Conservation (phyloP, 73 alveolate species). For the Blepharisma stoltei region DNA sequence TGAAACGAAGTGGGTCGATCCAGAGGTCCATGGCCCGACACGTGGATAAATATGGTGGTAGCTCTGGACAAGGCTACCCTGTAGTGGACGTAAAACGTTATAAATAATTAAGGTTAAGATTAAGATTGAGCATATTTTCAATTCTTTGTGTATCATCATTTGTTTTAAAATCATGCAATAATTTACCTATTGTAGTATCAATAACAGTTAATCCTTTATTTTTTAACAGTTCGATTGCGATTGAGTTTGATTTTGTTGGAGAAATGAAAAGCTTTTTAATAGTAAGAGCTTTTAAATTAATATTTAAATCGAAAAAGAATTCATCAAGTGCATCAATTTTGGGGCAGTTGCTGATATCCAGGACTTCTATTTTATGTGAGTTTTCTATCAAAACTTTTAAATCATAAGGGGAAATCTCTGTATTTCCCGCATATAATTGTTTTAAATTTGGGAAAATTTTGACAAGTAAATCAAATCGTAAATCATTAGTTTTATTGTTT, state of each 20-base stretch:
- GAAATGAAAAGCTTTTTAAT: background rate
- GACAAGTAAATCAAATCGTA: background rate
- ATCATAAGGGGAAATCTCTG: background rate
- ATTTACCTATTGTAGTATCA: background rate
- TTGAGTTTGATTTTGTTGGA: background rate
- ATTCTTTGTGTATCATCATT: too few relatives aligned
- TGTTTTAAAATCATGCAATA: background rate
- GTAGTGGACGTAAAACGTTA: too few relatives aligned
- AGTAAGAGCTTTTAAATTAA: background rate
- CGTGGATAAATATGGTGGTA: too few relatives aligned
- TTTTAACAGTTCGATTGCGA: background rate
- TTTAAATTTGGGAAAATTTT: conserved; percentile 1
- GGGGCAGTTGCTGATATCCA: background rate
- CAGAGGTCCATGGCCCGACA: too few relatives aligned
- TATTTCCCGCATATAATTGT: conserved; percentile 4
- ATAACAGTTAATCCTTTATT: background rate
- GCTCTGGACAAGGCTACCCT: too few relatives aligned
- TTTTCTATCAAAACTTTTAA: background rate
- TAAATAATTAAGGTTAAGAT: too few relatives aligned
- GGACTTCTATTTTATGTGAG: background rate
- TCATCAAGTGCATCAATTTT: background rate
- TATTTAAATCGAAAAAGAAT: background rate
- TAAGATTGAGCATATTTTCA: too few relatives aligned
- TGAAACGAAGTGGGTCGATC: too few relatives aligned
- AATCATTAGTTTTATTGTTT: background rate